Conservation (phyloP, 2,329 filamentous ascomycete species). For the Ceratocystis lukuohia region DNA sequence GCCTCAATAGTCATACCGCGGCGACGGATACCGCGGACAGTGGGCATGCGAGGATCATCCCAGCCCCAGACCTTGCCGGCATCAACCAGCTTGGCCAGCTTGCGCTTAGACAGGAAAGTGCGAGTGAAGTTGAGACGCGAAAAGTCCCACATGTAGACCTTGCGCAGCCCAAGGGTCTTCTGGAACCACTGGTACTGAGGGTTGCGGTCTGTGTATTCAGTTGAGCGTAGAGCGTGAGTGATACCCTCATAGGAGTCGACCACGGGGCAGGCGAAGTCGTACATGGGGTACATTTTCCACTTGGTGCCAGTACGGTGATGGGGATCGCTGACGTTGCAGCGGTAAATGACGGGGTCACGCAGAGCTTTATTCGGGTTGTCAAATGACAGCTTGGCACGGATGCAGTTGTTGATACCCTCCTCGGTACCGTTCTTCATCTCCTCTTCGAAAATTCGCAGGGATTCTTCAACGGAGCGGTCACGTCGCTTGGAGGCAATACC, state of each 20-base stretch:
- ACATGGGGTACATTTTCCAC: constrained; percentile 81
- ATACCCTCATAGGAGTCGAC: constrained; percentile 71
- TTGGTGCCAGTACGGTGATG: constrained; percentile 67
- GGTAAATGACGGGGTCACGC: constrained; percentile 93
- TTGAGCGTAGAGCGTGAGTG: constrained; percentile 70
- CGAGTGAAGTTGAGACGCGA: constrained; percentile 71
- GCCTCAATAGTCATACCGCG: constrained; percentile 69
- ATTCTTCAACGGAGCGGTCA: constrained; percentile 68
- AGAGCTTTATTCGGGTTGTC: constrained; percentile 92
- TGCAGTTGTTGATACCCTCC: constrained; percentile 73
- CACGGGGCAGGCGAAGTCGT: constrained; percentile 74
- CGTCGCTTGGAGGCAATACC: constrained; percentile 71
- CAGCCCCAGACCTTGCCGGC: constrained; percentile 65
- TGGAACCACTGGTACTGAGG: constrained; percentile 80
- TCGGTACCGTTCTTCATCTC: constrained; percentile 83
- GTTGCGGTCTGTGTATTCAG: constrained; percentile 79
- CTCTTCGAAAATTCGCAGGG: constrained; percentile 68
- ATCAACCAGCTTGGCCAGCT: constrained; percentile 72
- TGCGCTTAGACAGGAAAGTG: constrained; percentile 74
- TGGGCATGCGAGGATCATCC: constrained; percentile 81
- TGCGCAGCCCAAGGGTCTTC: constrained; percentile 56
- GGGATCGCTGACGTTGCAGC: constrained; percentile 57
- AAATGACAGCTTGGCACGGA: constrained; percentile 84
- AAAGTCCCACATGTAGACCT: constrained; percentile 78
- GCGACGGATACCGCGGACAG: constrained; percentile 63